Percentiles rank a stretch among this genome's conserved stretches.
Evolutionary conservation across 305 asterid genomes (phyloP).

Genomic region (Fraxinus dipetala): DNA sequence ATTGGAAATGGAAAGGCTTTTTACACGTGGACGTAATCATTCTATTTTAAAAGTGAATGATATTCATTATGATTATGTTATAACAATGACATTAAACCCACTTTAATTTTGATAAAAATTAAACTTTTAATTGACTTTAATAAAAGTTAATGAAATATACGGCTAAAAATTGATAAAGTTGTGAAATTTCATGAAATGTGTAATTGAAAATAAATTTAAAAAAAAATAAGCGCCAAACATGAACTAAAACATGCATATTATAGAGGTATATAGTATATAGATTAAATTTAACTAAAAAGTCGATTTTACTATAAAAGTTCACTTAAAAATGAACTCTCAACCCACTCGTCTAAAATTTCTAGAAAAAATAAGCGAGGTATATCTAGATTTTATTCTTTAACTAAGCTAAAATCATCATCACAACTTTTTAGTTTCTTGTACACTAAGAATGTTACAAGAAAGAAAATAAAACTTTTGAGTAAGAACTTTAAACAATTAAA

Average conservation of each 20-base stretch:
- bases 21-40: background rate
- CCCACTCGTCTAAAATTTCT: background rate
- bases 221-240: no score
- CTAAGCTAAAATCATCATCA: background rate
- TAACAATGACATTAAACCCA: background rate
- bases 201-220: no score
- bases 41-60: background rate
- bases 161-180: no score
- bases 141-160: no score
- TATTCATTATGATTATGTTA: background rate
- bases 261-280: background rate
- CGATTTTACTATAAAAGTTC: background rate
- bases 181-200: no score
- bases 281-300: background rate
- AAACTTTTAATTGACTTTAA: no score
- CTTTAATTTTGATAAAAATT: no score
- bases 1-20: background rate
- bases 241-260: background rate
- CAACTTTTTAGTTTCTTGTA: background rate
- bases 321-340: background rate
- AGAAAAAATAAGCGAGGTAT: background rate
- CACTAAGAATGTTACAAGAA: background rate
- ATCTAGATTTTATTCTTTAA: background rate
- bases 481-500: background rate
- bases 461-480: background rate